Base-by-base conservation (phyloP, 2,329 filamentous ascomycete genomes). In the Fusarium longipes region DNA sequence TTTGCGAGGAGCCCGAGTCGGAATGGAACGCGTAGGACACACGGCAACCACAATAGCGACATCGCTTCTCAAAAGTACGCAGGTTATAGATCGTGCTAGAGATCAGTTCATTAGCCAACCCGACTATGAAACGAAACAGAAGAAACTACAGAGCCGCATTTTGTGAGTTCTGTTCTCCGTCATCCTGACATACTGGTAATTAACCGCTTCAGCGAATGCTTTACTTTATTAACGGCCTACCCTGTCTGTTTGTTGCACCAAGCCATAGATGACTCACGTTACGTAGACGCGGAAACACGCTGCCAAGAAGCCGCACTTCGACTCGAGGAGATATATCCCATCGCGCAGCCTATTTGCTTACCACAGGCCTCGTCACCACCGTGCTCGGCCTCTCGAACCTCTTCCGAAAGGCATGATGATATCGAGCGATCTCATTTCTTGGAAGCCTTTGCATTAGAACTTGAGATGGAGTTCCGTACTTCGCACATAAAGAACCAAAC, bases 11-110 rank as follows among this genome's bases (percentile, higher is more conserved):
- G 45, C 32, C 5, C 45, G 32, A 25, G 24, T 48, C 45, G 45
- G 22, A 18, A 48, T 48, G 45, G 45, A 48, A 48, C 45, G 45
- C 12, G n/a, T 48, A 25, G 32, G 45, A 1, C 45, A 48, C 15
- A 48, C 32, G n/a, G 14, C 14, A 7, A 36, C 17, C 1, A 38
- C 45, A 2, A 27, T 38, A 48, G 45, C 30, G 8, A 48, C 44
- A 36, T 35, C 12, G 8, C 30, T 48, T 33, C 30, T 48, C 20
- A 48, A 25, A 48, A 25, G 44, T 22, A 25, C 44, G 11, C 20
- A 47, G 15, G 20, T 15, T 14, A 2, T 5, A 7, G 15, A 5
- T 18, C 7, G 2, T 22, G 4, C 3, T 12, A 14, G 3, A 15
- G 20, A 24, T 24, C 4, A 5, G 38, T 6, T 3, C 14, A n/a